Percentiles rank a stretch among this genome's conserved stretches.
Evolutionary conservation across 768 basidiomycete genomes (phyloP).

Genomic region (Lentinula detonsa): DNA sequence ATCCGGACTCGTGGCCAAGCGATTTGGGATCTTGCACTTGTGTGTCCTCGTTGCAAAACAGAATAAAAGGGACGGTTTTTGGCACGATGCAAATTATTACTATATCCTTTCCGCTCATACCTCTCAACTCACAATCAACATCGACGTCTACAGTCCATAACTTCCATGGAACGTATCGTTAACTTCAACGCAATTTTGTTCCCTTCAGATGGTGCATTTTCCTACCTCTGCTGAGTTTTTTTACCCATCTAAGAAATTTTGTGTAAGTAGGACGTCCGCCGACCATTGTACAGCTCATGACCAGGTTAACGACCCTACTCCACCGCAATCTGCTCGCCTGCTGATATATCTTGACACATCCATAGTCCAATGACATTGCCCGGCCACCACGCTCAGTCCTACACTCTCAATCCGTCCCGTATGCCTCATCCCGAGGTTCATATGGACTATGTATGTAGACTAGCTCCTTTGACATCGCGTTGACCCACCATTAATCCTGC

Average conservation of each 20-base stretch:
- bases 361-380: constrained; percentile 37
- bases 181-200: constrained; percentile 72
- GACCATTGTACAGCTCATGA: constrained; percentile 68
- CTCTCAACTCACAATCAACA: neutral
- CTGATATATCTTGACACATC: neutral
- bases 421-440: constrained; percentile 81
- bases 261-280: constrained; percentile 51
- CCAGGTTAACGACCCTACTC: constrained; percentile 37
- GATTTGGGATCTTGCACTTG: neutral
- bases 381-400: constrained; percentile 34
- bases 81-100: neutral
- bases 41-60: neutral
- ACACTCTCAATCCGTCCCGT: constrained; percentile 42
- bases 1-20: neutral
- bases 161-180: constrained; percentile 54
- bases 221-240: constrained; percentile 5
- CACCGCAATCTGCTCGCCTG: neutral
- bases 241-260: neutral
- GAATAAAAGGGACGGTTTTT: neutral
- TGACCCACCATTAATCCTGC: neutral
- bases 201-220: constrained; percentile 52
- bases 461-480: neutral
- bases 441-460: constrained; percentile 62
- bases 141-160: neutral
- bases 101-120: neutral